phyloP scores from a whole-genome alignment of 345 rosid genomes.

The Anastatica hierochuntica region DNA sequence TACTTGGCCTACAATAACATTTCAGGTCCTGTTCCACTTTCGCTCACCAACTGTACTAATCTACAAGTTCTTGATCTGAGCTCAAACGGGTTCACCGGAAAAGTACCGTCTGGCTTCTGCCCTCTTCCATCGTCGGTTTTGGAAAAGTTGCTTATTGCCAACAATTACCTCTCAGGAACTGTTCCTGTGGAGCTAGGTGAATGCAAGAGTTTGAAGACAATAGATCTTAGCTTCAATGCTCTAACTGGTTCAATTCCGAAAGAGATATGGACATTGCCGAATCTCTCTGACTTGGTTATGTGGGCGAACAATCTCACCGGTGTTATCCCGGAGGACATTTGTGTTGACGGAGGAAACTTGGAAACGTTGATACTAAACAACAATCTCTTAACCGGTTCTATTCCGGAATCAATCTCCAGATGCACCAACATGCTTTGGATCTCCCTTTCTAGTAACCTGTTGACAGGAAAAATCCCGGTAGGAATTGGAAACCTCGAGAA shows the following conservation, averaged over 20 bases:
- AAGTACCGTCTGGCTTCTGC: constrained; percentile 59
- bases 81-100: constrained; percentile 58
- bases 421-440: constrained; percentile 90
- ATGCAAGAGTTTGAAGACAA: constrained; percentile 58
- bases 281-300: constrained; percentile 66
- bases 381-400: constrained; percentile 57
- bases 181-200: constrained; percentile 62
- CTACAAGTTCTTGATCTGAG: constrained; percentile 80
- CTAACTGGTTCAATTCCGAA: constrained; percentile 54
- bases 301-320: constrained; percentile 97
- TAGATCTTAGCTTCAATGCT: constrained; percentile 88
- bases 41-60: constrained; percentile 46
- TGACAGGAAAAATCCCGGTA: constrained; percentile 61
- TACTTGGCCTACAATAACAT: constrained; percentile 72
- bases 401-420: constrained; percentile 59
- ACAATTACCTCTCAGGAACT: constrained; percentile 67
- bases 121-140: constrained; percentile 37
- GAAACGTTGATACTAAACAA: constrained; percentile 84
- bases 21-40: constrained; percentile 53
- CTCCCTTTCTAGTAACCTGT: constrained; percentile 70
- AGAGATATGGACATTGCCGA: constrained; percentile 63
- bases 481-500: constrained; percentile 53
- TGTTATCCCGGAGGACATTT: constrained; percentile 62
- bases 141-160: constrained; percentile 54
- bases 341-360: constrained; percentile 60